phyloP scores from a whole-genome alignment of 73 alveolate species.

The Blepharisma stoltei region DNA sequence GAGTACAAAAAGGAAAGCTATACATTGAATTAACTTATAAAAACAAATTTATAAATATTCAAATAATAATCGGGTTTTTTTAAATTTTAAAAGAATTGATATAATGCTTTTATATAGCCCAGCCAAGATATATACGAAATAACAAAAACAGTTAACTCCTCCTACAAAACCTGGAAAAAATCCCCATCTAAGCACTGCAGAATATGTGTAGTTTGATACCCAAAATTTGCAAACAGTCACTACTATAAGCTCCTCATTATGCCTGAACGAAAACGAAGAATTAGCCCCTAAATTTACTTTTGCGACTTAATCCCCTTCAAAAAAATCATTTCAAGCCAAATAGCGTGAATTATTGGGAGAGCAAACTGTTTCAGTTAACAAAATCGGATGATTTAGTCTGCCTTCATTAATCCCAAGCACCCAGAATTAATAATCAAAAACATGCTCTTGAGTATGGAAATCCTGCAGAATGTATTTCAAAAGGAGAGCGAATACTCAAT shows the following conservation, averaged over 20 bases:
- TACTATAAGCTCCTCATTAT: conserved; percentile 27
- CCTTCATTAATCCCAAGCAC: conserved; percentile 69
- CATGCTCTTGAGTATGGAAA: conserved; percentile 79
- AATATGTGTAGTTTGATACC: conserved; percentile 80
- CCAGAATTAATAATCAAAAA: conserved; percentile 81
- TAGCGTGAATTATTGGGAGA: conserved; percentile 80
- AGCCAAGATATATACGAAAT: too few relatives aligned
- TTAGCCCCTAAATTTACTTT: conserved; percentile 77
- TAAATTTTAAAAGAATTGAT: too few relatives aligned
- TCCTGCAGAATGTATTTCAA: conserved; percentile 83
- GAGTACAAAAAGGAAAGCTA: too few relatives aligned
- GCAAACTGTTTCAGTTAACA: conserved; percentile 87
- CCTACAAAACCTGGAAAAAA: conserved; percentile 51
- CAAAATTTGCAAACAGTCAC: conserved; percentile 67
- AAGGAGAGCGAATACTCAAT: conserved; percentile 81
- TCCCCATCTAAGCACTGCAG: conserved; percentile 73
- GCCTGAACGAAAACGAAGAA: conserved; percentile 64
- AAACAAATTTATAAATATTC: too few relatives aligned
- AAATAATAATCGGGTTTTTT: too few relatives aligned
- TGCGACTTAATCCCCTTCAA: conserved; percentile 85
- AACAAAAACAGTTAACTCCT: too few relatives aligned
- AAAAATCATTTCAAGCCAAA: conserved; percentile 77
- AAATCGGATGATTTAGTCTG: conserved; percentile 76
- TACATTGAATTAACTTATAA: too few relatives aligned
- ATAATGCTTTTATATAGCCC: too few relatives aligned